Evolutionary conservation across 1,139 yeast genomes (phyloP).

Genomic region (Magnusiomyces ingens): DNA sequence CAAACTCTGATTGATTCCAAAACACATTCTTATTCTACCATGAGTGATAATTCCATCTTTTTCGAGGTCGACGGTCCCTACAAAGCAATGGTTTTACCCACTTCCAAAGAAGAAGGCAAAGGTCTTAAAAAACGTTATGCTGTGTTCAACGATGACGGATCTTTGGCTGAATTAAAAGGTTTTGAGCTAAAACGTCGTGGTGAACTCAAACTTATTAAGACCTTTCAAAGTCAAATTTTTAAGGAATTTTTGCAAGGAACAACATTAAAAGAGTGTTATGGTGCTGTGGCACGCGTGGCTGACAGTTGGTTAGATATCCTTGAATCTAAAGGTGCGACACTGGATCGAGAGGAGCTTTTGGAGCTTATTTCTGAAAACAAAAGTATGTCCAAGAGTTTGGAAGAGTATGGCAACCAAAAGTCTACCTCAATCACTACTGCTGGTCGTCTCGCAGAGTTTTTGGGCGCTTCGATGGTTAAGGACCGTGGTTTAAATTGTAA

Average conservation of each 20-base stretch:
- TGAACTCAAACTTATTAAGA: constrained; percentile 85
- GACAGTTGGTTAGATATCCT: constrained; percentile 93
- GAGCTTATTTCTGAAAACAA: constrained; percentile 94
- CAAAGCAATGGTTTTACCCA: constrained; percentile 93
- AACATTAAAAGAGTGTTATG: constrained; percentile 71
- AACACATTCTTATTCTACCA: constrained; percentile 61
- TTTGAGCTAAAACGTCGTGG: constrained; percentile 97
- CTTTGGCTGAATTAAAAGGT: constrained; percentile 92
- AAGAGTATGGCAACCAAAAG: constrained; percentile 84
- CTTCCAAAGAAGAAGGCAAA: constrained; percentile 96
- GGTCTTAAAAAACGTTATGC: constrained; percentile 96
- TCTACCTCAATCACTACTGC: constrained; percentile 97
- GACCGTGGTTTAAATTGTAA: constrained; percentile 96
- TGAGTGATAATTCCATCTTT: constrained; percentile 88
- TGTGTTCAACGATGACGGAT: constrained; percentile 90
- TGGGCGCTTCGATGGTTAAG: constrained; percentile 96
- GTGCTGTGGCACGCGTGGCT: constrained; percentile 86
- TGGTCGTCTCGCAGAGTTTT: constrained; percentile 80
- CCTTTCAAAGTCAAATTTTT: constrained; percentile 92
- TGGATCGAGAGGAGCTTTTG: constrained; percentile 91
- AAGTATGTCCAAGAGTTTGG: constrained; percentile 87
- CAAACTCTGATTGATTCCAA: constrained; percentile 74
- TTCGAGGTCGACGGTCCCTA: constrained; percentile 99
- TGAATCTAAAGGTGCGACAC: constrained; percentile 76
- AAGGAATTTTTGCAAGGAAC: constrained; percentile 83